Evolutionary conservation across 257 asterid genomes (phyloP).

Genomic region (Orobanche coerulescens): DNA sequence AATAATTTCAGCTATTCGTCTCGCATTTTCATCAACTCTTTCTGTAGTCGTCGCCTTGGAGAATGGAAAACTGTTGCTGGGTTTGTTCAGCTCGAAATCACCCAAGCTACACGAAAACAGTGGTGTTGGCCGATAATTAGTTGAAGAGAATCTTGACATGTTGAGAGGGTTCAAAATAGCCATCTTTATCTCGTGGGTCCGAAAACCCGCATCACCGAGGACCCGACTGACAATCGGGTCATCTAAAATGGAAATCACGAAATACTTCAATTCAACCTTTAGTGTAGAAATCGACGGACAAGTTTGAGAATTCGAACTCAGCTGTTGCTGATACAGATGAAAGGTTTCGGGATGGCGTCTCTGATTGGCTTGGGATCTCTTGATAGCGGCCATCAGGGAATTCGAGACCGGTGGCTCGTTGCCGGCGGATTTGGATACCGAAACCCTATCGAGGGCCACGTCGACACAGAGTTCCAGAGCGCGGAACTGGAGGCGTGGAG

Average conservation of each 20-base stretch:
- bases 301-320: slow-evolving; percentile 30
- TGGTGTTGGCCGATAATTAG: slow-evolving; percentile 42
- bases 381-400: slow-evolving; percentile 92
- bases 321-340: slow-evolving; percentile 67
- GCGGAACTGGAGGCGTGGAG: slow-evolving; percentile 73
- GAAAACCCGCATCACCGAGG: slow-evolving; percentile 82
- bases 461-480: slow-evolving; percentile 72
- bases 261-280: slow-evolving; percentile 78
- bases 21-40: slow-evolving; percentile 43
- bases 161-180: slow-evolving; percentile 67
- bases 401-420: slow-evolving; percentile 80
- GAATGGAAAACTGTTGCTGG: slow-evolving; percentile 50
- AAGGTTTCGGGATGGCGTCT: slow-evolving; percentile 93
- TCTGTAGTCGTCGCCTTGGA: slow-evolving; percentile 30
- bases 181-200: slow-evolving; percentile 66
- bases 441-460: slow-evolving; percentile 68
- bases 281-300: slow-evolving; percentile 51
- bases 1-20: slow-evolving; percentile 58
- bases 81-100: slow-evolving; percentile 44
- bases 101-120: slow-evolving; percentile 36
- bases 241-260: slow-evolving; percentile 71
- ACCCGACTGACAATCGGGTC: slow-evolving; percentile 92
- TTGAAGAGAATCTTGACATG: slow-evolving; percentile 35
- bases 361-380: slow-evolving; percentile 91
- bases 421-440: slow-evolving; percentile 40